These are phyloP conservation scores for Plasmodium knowlesi DNA, from an alignment of 169 alveolate genomes.

Conservation along the genomic window DNA sequence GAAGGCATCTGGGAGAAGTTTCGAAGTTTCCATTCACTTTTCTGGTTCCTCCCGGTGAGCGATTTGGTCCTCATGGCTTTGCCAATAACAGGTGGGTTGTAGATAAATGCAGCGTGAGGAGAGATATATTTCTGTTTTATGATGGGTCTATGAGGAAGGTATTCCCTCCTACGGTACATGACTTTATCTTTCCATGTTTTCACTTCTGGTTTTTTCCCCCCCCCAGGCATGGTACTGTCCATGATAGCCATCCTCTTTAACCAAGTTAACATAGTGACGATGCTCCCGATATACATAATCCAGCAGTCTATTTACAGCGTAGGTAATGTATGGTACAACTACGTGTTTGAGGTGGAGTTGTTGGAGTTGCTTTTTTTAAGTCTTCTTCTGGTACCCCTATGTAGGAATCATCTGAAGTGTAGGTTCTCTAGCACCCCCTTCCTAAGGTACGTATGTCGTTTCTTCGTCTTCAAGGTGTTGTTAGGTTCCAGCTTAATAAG, in stretches of 20 bases:
- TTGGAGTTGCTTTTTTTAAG: slow-evolving; percentile 22
- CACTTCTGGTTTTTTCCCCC: neutral
- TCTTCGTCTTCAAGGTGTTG: slow-evolving; percentile 50
- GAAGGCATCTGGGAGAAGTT: slow-evolving; percentile 21
- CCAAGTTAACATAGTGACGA: neutral
- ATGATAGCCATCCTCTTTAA: neutral
- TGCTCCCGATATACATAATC: slow-evolving; percentile 17
- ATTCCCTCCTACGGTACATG: too few relatives aligned
- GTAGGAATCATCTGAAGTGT: neutral
- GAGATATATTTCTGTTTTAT: too few relatives aligned
- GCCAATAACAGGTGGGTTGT: slow-evolving; percentile 11
- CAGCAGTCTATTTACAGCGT: slow-evolving; percentile 44
- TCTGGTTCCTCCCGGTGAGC: slow-evolving; percentile 30
- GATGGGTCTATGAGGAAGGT: too few relatives aligned
- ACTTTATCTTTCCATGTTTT: too few relatives aligned
- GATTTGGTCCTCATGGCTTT: slow-evolving; percentile 16
- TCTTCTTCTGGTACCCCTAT: slow-evolving; percentile 23
- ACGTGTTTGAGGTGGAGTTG: slow-evolving; percentile 33
- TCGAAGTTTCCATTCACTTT: slow-evolving; percentile 42
- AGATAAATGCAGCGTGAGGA: neutral
- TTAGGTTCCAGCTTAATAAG: slow-evolving; percentile 45
- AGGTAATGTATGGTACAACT: slow-evolving; percentile 49
- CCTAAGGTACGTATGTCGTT: slow-evolving; percentile 9
- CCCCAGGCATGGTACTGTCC: slow-evolving; percentile 7
- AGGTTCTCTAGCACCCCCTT: slow-evolving; percentile 12